Base-by-base conservation (phyloP, 169 alveolate genomes). In the Eimeria falciformis region DNA sequence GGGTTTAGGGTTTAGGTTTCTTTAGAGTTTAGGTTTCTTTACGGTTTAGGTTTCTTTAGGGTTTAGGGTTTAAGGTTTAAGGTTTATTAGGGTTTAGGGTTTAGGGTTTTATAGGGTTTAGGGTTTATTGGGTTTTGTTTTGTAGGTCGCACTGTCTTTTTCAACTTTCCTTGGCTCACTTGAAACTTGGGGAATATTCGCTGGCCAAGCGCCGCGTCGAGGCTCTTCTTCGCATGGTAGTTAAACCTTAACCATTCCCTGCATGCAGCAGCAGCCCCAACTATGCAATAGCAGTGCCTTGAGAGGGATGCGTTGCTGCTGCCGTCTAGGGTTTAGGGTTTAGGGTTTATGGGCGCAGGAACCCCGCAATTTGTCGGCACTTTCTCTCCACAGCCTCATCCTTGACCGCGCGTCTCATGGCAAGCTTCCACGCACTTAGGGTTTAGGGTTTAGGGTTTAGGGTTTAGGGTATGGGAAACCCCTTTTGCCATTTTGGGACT, bases 391-490 rank as follows among this genome's bases (percentile, higher is more conserved):
- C 89, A 84, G 93, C 86, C 93, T 92, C 18, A 92, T 92, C 56
- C 55, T 85, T 23, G 95, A 92, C 66, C 91, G 91, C 43, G 93
- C 95, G 27, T 87, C 95, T 37, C 92, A 92, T 56, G 95, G 95
- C 85, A 47, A 53, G 86, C 5, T 40, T n/a, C n/a, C n/a, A n/a
- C n/a, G n/a, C n/a, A n/a, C n/a, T n/a, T n/a, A n/a, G n/a, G 14
- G 14, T 25, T 45, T 23, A 7, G 27, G 25, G 69, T 45, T 25
- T 47, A 23, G 86, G 27, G 37, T 25, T 25, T 78, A 23, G 21
- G 55, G 40, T 25, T 50, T 53, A 12, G 87, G 87, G 50, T 47
- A 33, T 77, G 11, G 69, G 47, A 46, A n/a, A n/a, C n/a, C n/a
- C n/a, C n/a, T n/a, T n/a, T n/a, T n/a, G n/a, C n/a, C n/a, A n/a